Base-by-base conservation (phyloP, 441 rosid genomes). In the Eutrema salsugineum region DNA sequence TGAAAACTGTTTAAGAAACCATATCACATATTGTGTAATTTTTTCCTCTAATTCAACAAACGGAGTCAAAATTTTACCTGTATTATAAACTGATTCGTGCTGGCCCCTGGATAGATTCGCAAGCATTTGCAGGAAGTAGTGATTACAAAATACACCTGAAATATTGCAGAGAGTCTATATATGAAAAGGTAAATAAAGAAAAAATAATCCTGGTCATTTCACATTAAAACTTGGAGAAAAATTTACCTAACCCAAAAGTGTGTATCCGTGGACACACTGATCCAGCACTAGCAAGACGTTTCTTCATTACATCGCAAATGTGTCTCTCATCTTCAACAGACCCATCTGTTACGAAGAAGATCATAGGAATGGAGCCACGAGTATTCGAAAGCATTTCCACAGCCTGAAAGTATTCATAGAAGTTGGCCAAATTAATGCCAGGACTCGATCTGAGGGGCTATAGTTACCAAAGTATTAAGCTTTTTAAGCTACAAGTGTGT, bases 121-220 rank as follows among this genome's bases (percentile, higher is more conserved):
- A 80, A 93, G 96, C 90, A 79, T 87, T 71, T 73, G 86, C 50
- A 96, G 82, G 86, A 96, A 96, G 84, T 93, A 77, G 71, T 96
- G 98, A 83, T 96, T 96, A 78, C 99, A 93, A 80, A 81, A 93
- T 60, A 87, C 58, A 80, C 99, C 99, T 94, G 91, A 43, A 74
- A 76, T 28, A 48, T 67, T 60, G 48, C 15, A 43, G 48, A 43
- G 59, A 16, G 59, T 57, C 40, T 51, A 68, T 10, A 35, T 8
- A 12, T 44, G 40, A 36, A 53, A 44, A 36, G 39, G n/a, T 54
- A n/a, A 7, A 22, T 16, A 51, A 51, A 27, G 2, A 24, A 24
- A 24, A 24, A 24, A 54, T 16, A 55, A 51, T 33, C 56, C 28
- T 19, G 58, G 33, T 51, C 63, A 24, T 11, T 22, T 24, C 38